phyloP scores from a whole-genome alignment of 164 flowering plant species.

The Stephania cephalantha region DNA sequence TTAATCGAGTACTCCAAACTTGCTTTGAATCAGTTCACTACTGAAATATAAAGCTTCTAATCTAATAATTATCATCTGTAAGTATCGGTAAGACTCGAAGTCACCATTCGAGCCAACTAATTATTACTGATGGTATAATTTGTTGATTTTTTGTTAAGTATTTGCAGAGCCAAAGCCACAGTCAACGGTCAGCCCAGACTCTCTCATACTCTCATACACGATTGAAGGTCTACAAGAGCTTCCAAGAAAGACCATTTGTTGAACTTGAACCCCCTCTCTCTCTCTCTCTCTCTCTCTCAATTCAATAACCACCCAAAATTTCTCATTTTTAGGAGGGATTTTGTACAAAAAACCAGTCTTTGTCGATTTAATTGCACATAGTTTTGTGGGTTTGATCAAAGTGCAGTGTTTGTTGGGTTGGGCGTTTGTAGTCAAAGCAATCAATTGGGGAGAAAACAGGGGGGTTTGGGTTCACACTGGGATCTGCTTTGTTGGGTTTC shows the following conservation, averaged over 20 bases:
- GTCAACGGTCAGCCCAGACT: neutral
- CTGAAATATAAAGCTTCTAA: too few species aligned
- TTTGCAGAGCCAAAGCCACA: neutral
- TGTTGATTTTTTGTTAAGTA: too few species aligned
- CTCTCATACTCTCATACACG: neutral
- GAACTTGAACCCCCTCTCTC: neutral
- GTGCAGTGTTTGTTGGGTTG: neutral
- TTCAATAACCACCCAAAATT: neutral
- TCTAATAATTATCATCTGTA: too few species aligned
- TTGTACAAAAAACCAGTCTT: neutral
- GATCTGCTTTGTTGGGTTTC: constrained; percentile 3
- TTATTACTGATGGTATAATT: too few species aligned
- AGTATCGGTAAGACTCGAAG: too few species aligned
- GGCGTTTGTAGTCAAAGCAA: neutral
- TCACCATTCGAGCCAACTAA: too few species aligned
- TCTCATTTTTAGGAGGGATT: neutral
- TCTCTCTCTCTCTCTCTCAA: neutral
- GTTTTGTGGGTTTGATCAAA: neutral
- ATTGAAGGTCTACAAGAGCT: neutral
- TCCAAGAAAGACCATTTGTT: neutral
- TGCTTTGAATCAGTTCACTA: too few species aligned
- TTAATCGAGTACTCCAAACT: too few species aligned
- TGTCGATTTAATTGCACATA: neutral
- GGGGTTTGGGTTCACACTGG: neutral
- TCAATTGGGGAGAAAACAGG: too few species aligned